A percentile compares a stretch with the other conserved stretches of the same genome.
Conservation (phyloP, 345 rosid genomes). For the Triadica sebifera region DNA sequence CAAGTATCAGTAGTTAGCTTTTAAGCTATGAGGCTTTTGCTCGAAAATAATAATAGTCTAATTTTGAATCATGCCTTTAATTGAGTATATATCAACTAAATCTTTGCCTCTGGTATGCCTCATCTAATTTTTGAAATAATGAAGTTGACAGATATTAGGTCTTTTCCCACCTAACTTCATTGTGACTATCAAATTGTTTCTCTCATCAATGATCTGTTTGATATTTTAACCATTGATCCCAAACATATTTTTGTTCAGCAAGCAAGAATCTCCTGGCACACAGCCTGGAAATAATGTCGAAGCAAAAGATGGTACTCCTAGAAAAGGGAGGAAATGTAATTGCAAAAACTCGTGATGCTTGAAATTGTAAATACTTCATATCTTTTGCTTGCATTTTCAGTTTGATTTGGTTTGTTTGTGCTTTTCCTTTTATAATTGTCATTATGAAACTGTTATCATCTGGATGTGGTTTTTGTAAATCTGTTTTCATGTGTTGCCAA, state of each 20-base stretch:
- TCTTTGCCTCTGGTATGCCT: not conserved
- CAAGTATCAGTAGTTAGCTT: not conserved
- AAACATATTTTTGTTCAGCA: slow-evolving; percentile 31
- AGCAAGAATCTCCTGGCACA: slow-evolving; percentile 46
- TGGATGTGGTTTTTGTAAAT: not conserved
- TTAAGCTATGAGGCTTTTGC: not conserved
- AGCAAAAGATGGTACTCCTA: slow-evolving; percentile 55
- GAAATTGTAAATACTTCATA: slow-evolving; percentile 60
- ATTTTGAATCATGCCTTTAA: too few relatives aligned
- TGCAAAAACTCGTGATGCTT: slow-evolving; percentile 74
- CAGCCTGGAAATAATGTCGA: slow-evolving; percentile 31
- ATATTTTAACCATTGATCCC: not conserved
- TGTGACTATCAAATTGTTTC: not conserved
- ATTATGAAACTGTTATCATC: not conserved
- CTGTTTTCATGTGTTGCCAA: not conserved
- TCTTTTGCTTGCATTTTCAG: not conserved
- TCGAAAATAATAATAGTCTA: not conserved
- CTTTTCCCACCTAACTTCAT: not conserved
- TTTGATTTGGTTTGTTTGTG: not conserved
- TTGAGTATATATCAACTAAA: not conserved
- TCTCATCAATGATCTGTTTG: not conserved
- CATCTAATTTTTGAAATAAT: not conserved
- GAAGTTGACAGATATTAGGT: not conserved
- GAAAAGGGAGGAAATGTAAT: slow-evolving; percentile 65
- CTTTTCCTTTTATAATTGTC: not conserved